These are phyloP conservation scores for Orbilia oligospora DNA, from an alignment of 2,329 filamentous ascomycete species.

Conservation along the genomic window DNA sequence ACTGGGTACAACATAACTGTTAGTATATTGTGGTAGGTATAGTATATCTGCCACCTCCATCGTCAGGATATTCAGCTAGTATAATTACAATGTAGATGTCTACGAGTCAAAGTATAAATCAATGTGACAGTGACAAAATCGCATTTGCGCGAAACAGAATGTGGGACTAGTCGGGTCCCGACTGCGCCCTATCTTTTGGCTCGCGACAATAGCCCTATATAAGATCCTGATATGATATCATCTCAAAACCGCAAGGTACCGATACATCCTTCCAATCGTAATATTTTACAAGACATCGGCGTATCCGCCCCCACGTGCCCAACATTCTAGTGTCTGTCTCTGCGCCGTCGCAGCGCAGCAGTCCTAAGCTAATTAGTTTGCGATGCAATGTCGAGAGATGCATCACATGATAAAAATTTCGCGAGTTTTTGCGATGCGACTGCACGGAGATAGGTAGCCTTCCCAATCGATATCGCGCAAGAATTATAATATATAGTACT, in stretches of 20 bases:
- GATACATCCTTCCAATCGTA: conserved; percentile 20
- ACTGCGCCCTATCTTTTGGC: neutral
- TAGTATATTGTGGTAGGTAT: too few relatives aligned
- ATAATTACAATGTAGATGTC: too few relatives aligned
- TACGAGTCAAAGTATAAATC: too few relatives aligned
- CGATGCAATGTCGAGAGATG: conserved; percentile 26
- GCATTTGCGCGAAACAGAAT: neutral
- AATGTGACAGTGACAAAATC: neutral
- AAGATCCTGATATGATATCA: conserved; percentile 12
- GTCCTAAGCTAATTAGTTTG: too few relatives aligned
- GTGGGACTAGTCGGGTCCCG: neutral
- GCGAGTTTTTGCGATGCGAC: conserved; percentile 4
- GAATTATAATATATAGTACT: neutral
- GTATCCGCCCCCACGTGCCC: conserved; percentile 39
- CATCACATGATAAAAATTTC: conserved; percentile 29
- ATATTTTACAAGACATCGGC: neutral
- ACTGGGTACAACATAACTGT: too few relatives aligned
- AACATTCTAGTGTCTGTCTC: conserved; percentile 5
- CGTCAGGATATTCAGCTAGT: too few relatives aligned
- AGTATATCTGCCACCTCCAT: too few relatives aligned
- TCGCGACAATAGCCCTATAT: neutral
- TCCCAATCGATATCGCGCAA: conserved; percentile 27
- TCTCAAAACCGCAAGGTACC: conserved; percentile 14
- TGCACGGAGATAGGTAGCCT: conserved; percentile 27
- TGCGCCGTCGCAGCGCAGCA: neutral